A percentile compares a stretch with the other conserved stretches of the same genome.
Conservation (phyloP, 2,329 filamentous ascomycete species). For the Penicillium sp. region DNA sequence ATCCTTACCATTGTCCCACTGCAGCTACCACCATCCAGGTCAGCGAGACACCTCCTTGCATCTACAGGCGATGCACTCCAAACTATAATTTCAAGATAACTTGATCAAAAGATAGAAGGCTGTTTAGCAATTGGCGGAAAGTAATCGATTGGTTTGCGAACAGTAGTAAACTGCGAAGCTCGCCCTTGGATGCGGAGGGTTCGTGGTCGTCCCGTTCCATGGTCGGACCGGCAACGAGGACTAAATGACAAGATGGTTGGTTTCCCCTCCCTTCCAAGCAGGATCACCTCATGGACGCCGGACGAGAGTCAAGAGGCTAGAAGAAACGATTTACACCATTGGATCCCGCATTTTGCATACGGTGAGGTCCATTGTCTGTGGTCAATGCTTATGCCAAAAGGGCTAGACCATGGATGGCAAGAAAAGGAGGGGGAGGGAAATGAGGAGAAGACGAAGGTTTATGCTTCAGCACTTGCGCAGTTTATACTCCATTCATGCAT, state of each 20-base stretch:
- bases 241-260: neutral
- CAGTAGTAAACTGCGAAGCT: neutral
- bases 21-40: neutral
- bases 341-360: neutral
- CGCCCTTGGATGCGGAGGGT: conserved; percentile 7
- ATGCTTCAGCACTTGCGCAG: conserved; percentile 17
- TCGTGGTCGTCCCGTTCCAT: conserved; percentile 12
- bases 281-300: neutral
- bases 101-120: neutral
- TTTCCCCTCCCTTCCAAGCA: neutral
- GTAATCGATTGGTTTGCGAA: neutral
- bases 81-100: conserved; percentile 11
- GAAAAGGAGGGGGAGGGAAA: neutral
- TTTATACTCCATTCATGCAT: conserved; percentile 12
- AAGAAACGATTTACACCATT: neutral
- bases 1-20: conserved; percentile 9
- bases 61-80: neutral
- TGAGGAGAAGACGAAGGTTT: conserved; percentile 1
- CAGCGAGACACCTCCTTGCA: conserved; percentile 11
- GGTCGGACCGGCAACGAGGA: conserved; percentile 6
- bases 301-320: neutral
- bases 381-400: conserved; percentile 3
- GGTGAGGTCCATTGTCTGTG: conserved; percentile 3
- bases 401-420: neutral
- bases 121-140: conserved; percentile 1